A percentile compares a stretch with the other conserved stretches of the same genome.
Conservation (phyloP, 2,329 filamentous ascomycete genomes). For the Exophiala xenobiotica region DNA sequence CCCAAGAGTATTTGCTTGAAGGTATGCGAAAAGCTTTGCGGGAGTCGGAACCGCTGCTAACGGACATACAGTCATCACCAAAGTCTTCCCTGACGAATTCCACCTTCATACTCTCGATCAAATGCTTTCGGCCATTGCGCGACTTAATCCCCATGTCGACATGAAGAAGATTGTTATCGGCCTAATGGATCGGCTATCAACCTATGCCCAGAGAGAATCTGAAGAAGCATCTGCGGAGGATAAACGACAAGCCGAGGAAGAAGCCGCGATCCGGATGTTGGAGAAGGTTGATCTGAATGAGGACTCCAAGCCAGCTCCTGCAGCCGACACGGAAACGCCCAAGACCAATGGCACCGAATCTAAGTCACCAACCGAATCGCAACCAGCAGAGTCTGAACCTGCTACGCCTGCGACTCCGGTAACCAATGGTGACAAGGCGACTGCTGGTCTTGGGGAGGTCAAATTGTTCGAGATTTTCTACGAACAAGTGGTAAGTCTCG, state of each 20-base stretch:
- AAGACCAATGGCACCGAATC: constrained; percentile 37
- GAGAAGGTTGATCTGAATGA: constrained; percentile 69
- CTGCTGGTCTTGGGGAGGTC: constrained; percentile 58
- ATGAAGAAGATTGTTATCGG: constrained; percentile 98
- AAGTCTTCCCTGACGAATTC: constrained; percentile 98
- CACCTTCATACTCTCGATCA: constrained; percentile 96
- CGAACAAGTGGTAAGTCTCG: constrained; percentile 88
- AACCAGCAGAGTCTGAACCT: constrained; percentile 37
- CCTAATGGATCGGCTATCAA: constrained; percentile 91
- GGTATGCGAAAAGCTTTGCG: constrained; percentile 48
- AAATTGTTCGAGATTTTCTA: constrained; percentile 98
- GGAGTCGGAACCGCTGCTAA: neutral
- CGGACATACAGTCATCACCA: constrained; percentile 72
- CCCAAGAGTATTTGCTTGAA: constrained; percentile 95
- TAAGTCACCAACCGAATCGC: constrained; percentile 27
- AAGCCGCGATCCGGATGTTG: constrained; percentile 74
- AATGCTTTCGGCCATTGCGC: constrained; percentile 86
- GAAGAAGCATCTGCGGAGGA: constrained; percentile 68
- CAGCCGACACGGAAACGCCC: constrained; percentile 28
- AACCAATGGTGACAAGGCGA: constrained; percentile 37
- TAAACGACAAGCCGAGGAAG: constrained; percentile 75
- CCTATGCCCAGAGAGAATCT: constrained; percentile 88
- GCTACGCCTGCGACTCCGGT: constrained; percentile 30
- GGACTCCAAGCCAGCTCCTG: constrained; percentile 33
- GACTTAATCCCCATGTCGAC: constrained; percentile 93